A percentile compares a stretch with the other conserved stretches of the same genome.
Evolutionary conservation across 352 stramenopile species (phyloP).

Genomic region (Globisporangium canariense): DNA sequence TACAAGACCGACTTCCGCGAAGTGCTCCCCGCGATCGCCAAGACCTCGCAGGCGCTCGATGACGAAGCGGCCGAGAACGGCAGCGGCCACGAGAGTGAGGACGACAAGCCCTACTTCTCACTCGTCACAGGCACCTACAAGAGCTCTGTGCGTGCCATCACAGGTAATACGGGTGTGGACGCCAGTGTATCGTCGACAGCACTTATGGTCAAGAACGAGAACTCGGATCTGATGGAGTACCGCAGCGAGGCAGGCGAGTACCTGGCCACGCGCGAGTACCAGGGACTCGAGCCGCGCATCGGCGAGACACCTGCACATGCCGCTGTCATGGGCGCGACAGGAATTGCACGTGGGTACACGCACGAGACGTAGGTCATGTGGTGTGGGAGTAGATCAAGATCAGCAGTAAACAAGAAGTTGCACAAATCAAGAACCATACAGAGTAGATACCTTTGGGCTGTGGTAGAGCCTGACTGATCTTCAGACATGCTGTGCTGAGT

Average conservation of each 20-base stretch:
- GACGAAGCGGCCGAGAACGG: conserved; percentile 13
- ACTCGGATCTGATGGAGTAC: conserved; percentile 54
- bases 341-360: conserved; percentile 76
- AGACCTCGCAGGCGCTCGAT: conserved; percentile 36
- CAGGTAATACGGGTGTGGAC: conserved; percentile 12
- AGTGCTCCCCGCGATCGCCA: conserved; percentile 57
- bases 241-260: conserved; percentile 75
- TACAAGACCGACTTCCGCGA: conserved; percentile 85
- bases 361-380: conserved; percentile 32
- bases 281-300: conserved; percentile 75
- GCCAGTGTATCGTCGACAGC: conserved; percentile 27
- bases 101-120: conserved; percentile 82
- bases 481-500: too few species aligned
- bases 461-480: too few species aligned
- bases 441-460: too few species aligned
- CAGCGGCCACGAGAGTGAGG: conserved; percentile 28
- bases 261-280: conserved; percentile 66
- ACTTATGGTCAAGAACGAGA: conserved; percentile 54
- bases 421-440: too few species aligned
- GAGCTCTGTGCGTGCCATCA: conserved; percentile 21
- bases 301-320: conserved; percentile 77
- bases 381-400: too few species aligned
- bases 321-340: conserved; percentile 63
- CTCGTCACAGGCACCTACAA: conserved; percentile 77
- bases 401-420: too few species aligned